Evolutionary conservation across 495 filamentous ascomycete genomes (phyloP).

Genomic region (Lineolata rhizophorae): DNA sequence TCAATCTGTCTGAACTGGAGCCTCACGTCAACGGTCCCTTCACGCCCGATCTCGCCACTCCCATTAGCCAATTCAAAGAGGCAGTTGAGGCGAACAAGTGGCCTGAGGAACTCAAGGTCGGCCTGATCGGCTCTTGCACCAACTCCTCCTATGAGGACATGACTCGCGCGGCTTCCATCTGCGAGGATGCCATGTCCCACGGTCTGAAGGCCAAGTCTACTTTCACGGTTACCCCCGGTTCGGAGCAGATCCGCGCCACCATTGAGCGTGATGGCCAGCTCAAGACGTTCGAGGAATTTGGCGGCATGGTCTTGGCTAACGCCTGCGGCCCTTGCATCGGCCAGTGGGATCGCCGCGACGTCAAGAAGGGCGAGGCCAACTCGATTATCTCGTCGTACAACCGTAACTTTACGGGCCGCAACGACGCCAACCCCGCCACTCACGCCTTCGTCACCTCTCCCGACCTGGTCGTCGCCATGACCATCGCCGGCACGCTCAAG

Average conservation of each 20-base stretch:
- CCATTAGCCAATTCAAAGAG: constrained; percentile 91
- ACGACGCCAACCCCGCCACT: constrained; percentile 96
- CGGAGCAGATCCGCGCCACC: constrained; percentile 93
- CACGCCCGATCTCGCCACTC: constrained; percentile 97
- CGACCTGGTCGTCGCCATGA: constrained; percentile 84
- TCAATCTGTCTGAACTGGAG: constrained; percentile 87
- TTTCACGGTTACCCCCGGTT: constrained; percentile 91
- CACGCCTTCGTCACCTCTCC: constrained; percentile 98
- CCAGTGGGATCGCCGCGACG: constrained; percentile 88
- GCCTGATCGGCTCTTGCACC: constrained; percentile 93
- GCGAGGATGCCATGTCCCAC: constrained; percentile 80
- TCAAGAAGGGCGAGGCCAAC: constrained; percentile 94
- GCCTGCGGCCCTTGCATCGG: constrained; percentile 70
- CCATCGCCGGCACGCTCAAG: constrained; percentile 71
- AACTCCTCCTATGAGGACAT: constrained; percentile 99
- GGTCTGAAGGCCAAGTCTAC: constrained; percentile 83
- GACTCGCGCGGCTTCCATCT: constrained; percentile 86
- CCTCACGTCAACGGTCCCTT: constrained; percentile 98
- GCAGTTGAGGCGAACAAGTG: constrained; percentile 86
- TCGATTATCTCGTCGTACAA: constrained; percentile 93
- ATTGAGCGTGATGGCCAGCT: constrained; percentile 91
- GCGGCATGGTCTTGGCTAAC: constrained; percentile 88
- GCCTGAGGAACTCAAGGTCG: constrained; percentile 95
- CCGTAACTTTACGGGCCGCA: constrained; percentile 99
- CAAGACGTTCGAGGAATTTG: constrained; percentile 90